Conservation (phyloP, 2,329 filamentous ascomycete genomes). For the Emmonsiellopsis sp. region DNA sequence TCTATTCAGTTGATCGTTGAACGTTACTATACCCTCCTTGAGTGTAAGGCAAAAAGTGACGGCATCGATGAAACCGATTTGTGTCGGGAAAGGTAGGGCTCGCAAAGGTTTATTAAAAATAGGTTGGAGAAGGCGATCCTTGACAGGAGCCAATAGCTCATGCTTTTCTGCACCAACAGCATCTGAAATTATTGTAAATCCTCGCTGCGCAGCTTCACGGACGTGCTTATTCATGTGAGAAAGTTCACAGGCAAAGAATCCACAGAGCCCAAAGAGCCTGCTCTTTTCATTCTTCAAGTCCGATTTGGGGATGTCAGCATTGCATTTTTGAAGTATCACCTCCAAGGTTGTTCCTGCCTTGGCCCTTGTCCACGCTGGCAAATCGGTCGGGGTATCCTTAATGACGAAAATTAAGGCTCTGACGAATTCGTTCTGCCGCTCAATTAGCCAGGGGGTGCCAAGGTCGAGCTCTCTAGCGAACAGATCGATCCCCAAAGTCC, state of each 20-base stretch:
- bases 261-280: constrained; percentile 66
- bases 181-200: constrained; percentile 71
- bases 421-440: constrained; percentile 78
- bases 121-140: constrained; percentile 76
- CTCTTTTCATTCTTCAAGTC: constrained; percentile 60
- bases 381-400: constrained; percentile 92
- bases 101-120: constrained; percentile 94
- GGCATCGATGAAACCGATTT: constrained; percentile 97
- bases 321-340: constrained; percentile 67
- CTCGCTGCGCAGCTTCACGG: constrained; percentile 72
- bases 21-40: constrained; percentile 78
- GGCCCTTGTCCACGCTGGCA: constrained; percentile 78
- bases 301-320: constrained; percentile 68
- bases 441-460: constrained; percentile 71
- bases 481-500: constrained; percentile 80
- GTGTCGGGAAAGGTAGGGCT: constrained; percentile 83
- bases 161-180: constrained; percentile 70
- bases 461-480: constrained; percentile 77
- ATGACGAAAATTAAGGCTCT: constrained; percentile 92
- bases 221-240: constrained; percentile 95
- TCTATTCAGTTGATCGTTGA: constrained; percentile 84
- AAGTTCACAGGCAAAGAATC: constrained; percentile 76
- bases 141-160: constrained; percentile 81
- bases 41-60: constrained; percentile 90
- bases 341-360: constrained; percentile 77